Conservation (phyloP, 345 rosid genomes). For the Salix koriyanagi region DNA sequence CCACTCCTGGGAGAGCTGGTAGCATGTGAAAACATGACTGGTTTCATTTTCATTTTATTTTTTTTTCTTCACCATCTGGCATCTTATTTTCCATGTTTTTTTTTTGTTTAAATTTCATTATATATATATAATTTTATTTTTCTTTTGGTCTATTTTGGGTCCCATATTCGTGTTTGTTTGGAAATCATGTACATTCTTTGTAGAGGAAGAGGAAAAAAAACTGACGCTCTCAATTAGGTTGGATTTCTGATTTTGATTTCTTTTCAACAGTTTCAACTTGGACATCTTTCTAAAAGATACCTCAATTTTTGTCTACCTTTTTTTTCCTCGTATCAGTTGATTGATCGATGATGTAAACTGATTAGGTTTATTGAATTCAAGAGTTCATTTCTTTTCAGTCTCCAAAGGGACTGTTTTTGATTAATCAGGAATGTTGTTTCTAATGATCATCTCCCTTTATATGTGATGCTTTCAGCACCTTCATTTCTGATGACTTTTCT, state of each 20-base stretch:
- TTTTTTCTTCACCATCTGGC: constrained; percentile 10
- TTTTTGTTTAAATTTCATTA: neutral
- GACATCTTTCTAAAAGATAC: neutral
- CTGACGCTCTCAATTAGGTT: constrained; percentile 3
- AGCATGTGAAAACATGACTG: constrained; percentile 52
- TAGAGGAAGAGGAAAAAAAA: constrained; percentile 32
- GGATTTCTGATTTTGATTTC: neutral
- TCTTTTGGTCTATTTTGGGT: constrained; percentile 9
- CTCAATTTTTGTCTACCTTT: accelerated
- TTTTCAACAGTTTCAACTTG: neutral
- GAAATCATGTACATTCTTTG: constrained; percentile 48
- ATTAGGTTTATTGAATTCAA: neutral
- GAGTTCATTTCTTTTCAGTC: neutral
- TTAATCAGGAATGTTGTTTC: neutral
- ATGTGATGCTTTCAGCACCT: neutral
- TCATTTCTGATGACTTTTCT: neutral
- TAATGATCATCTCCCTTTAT: neutral
- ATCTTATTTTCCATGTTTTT: constrained; percentile 5
- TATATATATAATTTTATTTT: constrained; percentile 21
- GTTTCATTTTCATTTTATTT: neutral
- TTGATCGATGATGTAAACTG: neutral
- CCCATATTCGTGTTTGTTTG: constrained; percentile 32
- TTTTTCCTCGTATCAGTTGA: neutral
- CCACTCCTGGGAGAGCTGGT: constrained; percentile 68
- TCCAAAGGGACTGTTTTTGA: neutral